Evolutionary conservation across 2,329 filamentous ascomycete genomes (phyloP).

Genomic region (Venturia asperata): DNA sequence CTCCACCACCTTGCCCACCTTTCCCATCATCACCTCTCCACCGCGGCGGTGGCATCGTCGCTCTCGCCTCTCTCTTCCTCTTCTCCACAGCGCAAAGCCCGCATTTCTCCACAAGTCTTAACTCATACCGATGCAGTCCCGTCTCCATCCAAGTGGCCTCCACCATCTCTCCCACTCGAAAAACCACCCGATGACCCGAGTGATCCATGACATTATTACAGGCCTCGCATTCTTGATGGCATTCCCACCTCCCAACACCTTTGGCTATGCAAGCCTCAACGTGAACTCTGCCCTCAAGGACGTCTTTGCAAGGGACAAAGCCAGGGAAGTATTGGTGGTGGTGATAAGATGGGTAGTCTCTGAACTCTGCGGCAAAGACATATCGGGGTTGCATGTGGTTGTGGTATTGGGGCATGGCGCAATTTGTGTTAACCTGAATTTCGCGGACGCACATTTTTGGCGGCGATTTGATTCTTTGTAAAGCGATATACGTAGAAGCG

Average conservation of each 20-base stretch:
- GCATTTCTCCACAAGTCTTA: conserved; percentile 5
- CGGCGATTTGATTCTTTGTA: neutral
- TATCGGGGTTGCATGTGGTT: neutral
- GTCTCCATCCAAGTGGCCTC: neutral
- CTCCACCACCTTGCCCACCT: neutral
- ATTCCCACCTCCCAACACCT: neutral
- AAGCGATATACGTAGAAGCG: neutral
- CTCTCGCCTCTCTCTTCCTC: neutral
- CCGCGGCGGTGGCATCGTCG: neutral
- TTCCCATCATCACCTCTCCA: neutral
- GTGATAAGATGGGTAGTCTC: neutral
- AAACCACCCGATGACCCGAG: neutral
- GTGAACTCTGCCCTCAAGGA: neutral
- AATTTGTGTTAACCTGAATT: neutral
- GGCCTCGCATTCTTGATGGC: neutral
- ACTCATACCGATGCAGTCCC: neutral
- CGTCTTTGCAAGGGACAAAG: conserved; percentile 3
- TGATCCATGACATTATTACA: conserved; percentile 6
- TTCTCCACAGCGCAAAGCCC: neutral
- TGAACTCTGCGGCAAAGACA: neutral
- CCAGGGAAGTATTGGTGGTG: neutral
- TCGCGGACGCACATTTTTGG: neutral
- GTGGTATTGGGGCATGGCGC: conserved; percentile 5
- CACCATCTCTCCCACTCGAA: conserved; percentile 5
- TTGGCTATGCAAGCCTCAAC: neutral